Evolutionary conservation across 306 rosid species (phyloP), one percentile per base, ranked within the genome.

Genomic region (Prunus fruticosa): DNA sequence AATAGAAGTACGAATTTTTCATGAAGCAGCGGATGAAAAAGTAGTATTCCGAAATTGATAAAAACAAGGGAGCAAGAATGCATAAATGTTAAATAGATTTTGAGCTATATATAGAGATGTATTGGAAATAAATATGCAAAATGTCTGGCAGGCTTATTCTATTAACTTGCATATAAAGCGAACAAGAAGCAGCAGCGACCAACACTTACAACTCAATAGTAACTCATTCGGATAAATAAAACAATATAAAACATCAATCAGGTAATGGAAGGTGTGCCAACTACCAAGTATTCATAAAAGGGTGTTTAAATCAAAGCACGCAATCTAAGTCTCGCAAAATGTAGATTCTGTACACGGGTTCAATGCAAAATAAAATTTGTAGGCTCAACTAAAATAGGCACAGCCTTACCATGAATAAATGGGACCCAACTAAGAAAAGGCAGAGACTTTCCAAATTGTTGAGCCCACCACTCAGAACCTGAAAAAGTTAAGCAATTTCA

Each of bases 401-500:
- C 6, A 73, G 49, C 54, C 89, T 79, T 89, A 92, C 99, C 96
- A 68, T 38, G 69, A 47, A 91, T 8, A 76, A 79, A 67, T 52
- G 98, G 97, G 73, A 91, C 67, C 99, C 99, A 92, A 70, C 88
- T 83, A 72, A 96, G 80, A 73, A 89, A 64, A 28, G 97, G 97
- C 15, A 95, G 2, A 67, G 97, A 95, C 81, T 84, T 88, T 25
- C 91, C 91, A 80, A 89, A 82, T 67, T 76, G 81, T 64, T 91
- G 93, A 83, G 78, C 90, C 97, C 97, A 95, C 97, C 99, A 92
- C 73, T 86, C 92, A 76, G 97, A 88, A 87, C 98, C 99, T 95
- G 84, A 64, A 83, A 80, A 63, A 67, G 57, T 67, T 72, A 77
- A 12, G 25, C 43, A 51, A 15, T 47, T 63, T 38, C n/a, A 67